Evolutionary conservation across 805 yeast genomes (phyloP).

Genomic region (Yarrowia sp.): DNA sequence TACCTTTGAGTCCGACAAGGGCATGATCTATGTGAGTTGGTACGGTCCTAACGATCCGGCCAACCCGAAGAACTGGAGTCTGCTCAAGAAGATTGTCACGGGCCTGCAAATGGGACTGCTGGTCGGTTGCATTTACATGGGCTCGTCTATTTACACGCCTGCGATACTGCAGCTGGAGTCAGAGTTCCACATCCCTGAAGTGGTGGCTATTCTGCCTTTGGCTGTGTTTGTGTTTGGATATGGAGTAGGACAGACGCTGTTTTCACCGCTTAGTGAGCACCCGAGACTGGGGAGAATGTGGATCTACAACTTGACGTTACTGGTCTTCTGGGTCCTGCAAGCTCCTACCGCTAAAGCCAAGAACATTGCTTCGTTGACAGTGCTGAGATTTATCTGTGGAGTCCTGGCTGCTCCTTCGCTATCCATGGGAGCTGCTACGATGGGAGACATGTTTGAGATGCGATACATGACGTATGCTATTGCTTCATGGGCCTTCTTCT

Average conservation of each 20-base stretch:
- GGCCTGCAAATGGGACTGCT: slow-evolving; percentile 53
- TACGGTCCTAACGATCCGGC: slow-evolving; percentile 55
- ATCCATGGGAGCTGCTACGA: slow-evolving; percentile 77
- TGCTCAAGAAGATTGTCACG: slow-evolving; percentile 52
- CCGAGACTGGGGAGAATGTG: slow-evolving; percentile 61
- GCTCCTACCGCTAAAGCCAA: slow-evolving; percentile 60
- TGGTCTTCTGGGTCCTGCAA: slow-evolving; percentile 59
- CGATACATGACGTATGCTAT: slow-evolving; percentile 57
- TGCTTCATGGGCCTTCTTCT: slow-evolving; percentile 61
- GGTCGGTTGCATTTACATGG: slow-evolving; percentile 60
- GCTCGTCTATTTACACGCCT: slow-evolving; percentile 61
- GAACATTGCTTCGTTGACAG: slow-evolving; percentile 59
- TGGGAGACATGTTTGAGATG: slow-evolving; percentile 58
- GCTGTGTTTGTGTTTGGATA: slow-evolving; percentile 62
- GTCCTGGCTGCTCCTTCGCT: slow-evolving; percentile 81
- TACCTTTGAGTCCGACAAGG: slow-evolving; percentile 17
- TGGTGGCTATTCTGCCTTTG: slow-evolving; percentile 58
- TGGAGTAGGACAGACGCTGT: slow-evolving; percentile 62
- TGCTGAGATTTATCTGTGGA: slow-evolving; percentile 73
- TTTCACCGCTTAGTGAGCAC: slow-evolving; percentile 62
- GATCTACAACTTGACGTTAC: slow-evolving; percentile 57
- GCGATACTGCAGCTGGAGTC: slow-evolving; percentile 55
- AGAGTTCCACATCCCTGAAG: slow-evolving; percentile 54
- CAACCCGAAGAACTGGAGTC: slow-evolving; percentile 63
- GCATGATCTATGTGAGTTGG: slow-evolving; percentile 41